Conservation (phyloP, 1,284 basidiomycete genomes). For the Tilletia walkeri region DNA sequence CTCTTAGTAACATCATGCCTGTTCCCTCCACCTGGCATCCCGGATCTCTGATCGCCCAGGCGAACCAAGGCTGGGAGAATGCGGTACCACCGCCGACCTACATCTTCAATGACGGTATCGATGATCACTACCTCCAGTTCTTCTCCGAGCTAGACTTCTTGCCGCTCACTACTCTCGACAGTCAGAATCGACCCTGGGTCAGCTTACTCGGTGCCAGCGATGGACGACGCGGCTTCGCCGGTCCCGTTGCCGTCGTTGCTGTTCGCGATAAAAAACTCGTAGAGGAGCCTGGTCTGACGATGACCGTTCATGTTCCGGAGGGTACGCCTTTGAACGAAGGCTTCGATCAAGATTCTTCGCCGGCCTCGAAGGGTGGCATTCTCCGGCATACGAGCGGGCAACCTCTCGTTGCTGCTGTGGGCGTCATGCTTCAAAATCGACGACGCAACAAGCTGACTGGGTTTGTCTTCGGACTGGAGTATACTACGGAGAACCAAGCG, state of each 20-base stretch:
- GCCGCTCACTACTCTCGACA: slow-evolving; percentile 23
- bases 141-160: slow-evolving; percentile 21
- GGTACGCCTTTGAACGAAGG: slow-evolving; percentile 6
- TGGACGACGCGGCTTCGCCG: slow-evolving; percentile 20
- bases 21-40: slow-evolving; percentile 23
- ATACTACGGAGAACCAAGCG: not conserved
- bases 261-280: not conserved
- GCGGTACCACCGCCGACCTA: slow-evolving; percentile 15
- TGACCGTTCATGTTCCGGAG: not conserved
- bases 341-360: not conserved
- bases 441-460: slow-evolving; percentile 25
- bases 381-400: slow-evolving; percentile 17
- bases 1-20: slow-evolving; percentile 18
- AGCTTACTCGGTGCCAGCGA: slow-evolving; percentile 15
- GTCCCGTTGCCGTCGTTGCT: not conserved
- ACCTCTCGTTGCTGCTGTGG: slow-evolving; percentile 19
- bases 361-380: not conserved
- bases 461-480: slow-evolving; percentile 6
- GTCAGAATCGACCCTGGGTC: slow-evolving; percentile 20
- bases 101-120: slow-evolving; percentile 14
- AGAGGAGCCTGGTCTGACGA: not conserved
- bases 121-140: slow-evolving; percentile 17
- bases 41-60: slow-evolving; percentile 23
- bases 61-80: slow-evolving; percentile 19
- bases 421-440: slow-evolving; percentile 25